phyloP scores from a whole-genome alignment of 139 green algal genomes.

The Edaphochlamys debaryana region DNA sequence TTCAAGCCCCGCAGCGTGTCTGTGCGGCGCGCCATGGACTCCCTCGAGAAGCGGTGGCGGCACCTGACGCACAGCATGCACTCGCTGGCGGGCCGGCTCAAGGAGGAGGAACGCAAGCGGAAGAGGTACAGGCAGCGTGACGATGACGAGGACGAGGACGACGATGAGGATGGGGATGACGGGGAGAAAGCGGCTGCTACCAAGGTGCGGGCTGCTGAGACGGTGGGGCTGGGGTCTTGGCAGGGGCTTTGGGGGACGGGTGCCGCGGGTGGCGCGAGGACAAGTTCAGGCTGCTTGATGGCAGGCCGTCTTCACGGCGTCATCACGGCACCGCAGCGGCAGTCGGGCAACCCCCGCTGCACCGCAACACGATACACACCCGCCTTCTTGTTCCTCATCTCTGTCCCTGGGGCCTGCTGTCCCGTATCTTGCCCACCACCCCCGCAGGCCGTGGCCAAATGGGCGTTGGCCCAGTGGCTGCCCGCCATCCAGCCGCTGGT shows the following conservation, averaged over 20 bases:
- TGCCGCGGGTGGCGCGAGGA: too few relatives aligned
- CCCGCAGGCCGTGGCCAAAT: slow-evolving; percentile 9
- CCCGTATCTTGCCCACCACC: too few relatives aligned
- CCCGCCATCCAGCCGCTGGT: background rate
- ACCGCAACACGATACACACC: too few relatives aligned
- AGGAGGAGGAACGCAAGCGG: background rate
- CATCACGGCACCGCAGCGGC: too few relatives aligned
- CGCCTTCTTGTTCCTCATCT: too few relatives aligned
- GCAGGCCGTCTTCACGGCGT: too few relatives aligned
- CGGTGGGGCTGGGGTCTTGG: too few relatives aligned
- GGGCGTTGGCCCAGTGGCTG: background rate
- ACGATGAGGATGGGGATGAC: background rate
- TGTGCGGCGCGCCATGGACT: background rate
- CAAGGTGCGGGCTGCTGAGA: background rate
- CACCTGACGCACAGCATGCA: background rate
- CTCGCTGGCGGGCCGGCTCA: too few relatives aligned
- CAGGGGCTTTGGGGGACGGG: too few relatives aligned
- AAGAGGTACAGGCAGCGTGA: background rate
- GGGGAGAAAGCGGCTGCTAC: background rate
- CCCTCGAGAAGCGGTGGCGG: slow-evolving; percentile 2
- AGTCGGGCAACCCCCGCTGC: too few relatives aligned
- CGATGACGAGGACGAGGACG: background rate
- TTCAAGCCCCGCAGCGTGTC: background rate
- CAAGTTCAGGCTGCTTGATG: too few relatives aligned
- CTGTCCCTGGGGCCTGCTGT: too few relatives aligned